Percentiles rank a stretch among this genome's conserved stretches.
These are phyloP conservation scores for Arachnomyces sp. DNA, from an alignment of 2,329 filamentous ascomycete species.

Conservation along the genomic window DNA sequence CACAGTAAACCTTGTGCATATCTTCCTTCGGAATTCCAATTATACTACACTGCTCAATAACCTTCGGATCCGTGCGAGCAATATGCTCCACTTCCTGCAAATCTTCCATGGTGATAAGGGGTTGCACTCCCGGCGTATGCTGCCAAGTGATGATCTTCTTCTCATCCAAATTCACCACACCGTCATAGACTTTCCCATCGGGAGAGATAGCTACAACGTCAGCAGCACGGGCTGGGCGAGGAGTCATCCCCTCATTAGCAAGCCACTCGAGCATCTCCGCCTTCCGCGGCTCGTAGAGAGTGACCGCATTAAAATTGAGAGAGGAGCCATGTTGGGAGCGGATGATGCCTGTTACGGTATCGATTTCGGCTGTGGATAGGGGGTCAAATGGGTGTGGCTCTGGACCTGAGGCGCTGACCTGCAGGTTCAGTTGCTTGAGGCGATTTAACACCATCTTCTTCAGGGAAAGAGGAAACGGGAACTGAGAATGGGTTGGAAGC, in stretches of 20 bases:
- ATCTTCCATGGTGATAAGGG: slow-evolving; percentile 88
- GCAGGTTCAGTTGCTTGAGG: slow-evolving; percentile 55
- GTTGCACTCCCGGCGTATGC: slow-evolving; percentile 66
- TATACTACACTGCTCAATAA: slow-evolving; percentile 82
- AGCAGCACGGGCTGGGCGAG: slow-evolving; percentile 62
- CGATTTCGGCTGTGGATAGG: slow-evolving; percentile 63
- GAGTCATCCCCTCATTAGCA: slow-evolving; percentile 50
- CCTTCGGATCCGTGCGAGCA: slow-evolving; percentile 67
- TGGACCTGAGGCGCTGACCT: slow-evolving; percentile 48
- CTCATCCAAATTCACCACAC: slow-evolving; percentile 63
- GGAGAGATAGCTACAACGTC: slow-evolving; percentile 76
- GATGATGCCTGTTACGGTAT: slow-evolving; percentile 58
- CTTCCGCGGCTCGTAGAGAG: slow-evolving; percentile 77
- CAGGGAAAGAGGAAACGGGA: neutral
- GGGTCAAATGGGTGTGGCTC: slow-evolving; percentile 70
- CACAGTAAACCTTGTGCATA: slow-evolving; percentile 94
- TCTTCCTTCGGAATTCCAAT: slow-evolving; percentile 71
- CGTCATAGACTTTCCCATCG: slow-evolving; percentile 74
- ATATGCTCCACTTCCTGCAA: slow-evolving; percentile 70
- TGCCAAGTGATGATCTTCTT: slow-evolving; percentile 66
- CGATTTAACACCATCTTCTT: slow-evolving; percentile 51
- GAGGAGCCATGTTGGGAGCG: slow-evolving; percentile 58
- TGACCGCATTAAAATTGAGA: slow-evolving; percentile 79
- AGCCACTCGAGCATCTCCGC: slow-evolving; percentile 75
- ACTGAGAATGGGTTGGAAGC: slow-evolving; percentile 26